Conservation (phyloP, 164 flowering plant genomes). For the Amborella trichopoda region DNA sequence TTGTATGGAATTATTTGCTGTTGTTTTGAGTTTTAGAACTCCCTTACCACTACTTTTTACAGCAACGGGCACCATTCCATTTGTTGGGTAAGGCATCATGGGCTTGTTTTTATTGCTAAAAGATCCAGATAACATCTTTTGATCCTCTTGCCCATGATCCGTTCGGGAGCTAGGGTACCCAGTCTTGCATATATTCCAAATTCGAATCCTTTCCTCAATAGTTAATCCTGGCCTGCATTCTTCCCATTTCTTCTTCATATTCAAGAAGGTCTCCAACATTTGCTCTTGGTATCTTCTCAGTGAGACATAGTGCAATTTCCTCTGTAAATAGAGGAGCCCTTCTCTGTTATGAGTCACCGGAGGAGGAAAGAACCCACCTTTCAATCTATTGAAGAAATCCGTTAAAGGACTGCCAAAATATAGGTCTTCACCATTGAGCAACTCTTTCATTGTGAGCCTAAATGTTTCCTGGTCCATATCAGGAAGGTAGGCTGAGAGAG, state of each 20-base stretch:
- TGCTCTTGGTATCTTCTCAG: slow-evolving; percentile 67
- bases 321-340: slow-evolving; percentile 61
- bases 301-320: slow-evolving; percentile 53
- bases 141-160: too few species aligned
- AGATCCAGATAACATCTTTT: slow-evolving; percentile 24
- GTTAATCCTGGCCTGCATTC: slow-evolving; percentile 3
- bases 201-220: slow-evolving; percentile 10
- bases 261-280: slow-evolving; percentile 29
- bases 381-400: slow-evolving; percentile 59
- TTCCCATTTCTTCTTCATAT: slow-evolving; percentile 5
- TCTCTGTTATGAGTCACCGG: slow-evolving; percentile 72
- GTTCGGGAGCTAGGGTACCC: too few species aligned
- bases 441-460: slow-evolving; percentile 56
- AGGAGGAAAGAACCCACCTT: slow-evolving; percentile 92
- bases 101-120: too few species aligned
- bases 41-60: too few species aligned
- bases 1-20: too few species aligned
- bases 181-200: slow-evolving; percentile 33
- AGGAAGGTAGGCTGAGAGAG: slow-evolving; percentile 60
- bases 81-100: too few species aligned
- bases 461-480: slow-evolving; percentile 71
- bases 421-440: slow-evolving; percentile 51
- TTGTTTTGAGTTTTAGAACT: too few species aligned
- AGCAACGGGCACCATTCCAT: too few species aligned
- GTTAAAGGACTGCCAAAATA: slow-evolving; percentile 82